A percentile compares a stretch with the other conserved stretches of the same genome.
Conservation (phyloP, 2,329 filamentous ascomycete genomes). For the Xylariaceae sp. region DNA sequence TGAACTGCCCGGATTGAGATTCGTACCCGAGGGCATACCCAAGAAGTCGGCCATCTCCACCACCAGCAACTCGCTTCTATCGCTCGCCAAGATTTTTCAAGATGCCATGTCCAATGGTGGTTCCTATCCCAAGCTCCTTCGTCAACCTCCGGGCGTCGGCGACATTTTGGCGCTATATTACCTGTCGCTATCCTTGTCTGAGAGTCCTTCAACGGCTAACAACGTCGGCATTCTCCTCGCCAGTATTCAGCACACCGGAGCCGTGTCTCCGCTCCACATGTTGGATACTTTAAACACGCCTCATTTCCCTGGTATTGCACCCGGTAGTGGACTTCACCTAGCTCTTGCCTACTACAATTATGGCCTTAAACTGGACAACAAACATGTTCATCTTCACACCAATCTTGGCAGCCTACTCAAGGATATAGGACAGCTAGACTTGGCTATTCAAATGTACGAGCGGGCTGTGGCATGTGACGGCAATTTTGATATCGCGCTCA, state of each 20-base stretch:
- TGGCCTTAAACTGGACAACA: constrained; percentile 78
- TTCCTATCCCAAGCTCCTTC: constrained; percentile 51
- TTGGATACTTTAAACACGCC: constrained; percentile 35
- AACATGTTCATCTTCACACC: constrained; percentile 94
- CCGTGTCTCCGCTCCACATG: constrained; percentile 32
- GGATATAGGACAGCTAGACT: constrained; percentile 87
- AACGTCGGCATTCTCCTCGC: constrained; percentile 98
- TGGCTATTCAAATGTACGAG: constrained; percentile 96
- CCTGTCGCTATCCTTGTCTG: constrained; percentile 86
- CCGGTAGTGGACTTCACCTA: constrained; percentile 82
- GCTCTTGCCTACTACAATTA: constrained; percentile 96
- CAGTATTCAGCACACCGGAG: constrained; percentile 72
- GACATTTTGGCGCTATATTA: constrained; percentile 96
- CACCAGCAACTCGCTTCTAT: constrained; percentile 92
- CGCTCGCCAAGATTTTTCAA: constrained; percentile 95
- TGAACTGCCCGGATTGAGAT: constrained; percentile 74
- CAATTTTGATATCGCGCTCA: constrained; percentile 95
- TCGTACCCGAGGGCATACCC: constrained; percentile 67
- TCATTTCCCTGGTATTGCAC: constrained; percentile 72
- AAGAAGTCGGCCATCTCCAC: constrained; percentile 83
- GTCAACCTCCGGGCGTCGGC: constrained; percentile 72
- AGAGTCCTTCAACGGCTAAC: constrained; percentile 95
- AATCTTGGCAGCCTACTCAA: constrained; percentile 94
- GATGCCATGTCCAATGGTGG: constrained; percentile 83
- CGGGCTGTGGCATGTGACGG: constrained; percentile 87